Evolutionary conservation across 1,284 basidiomycete species (phyloP).

Genomic region (Malassezia yamatoensis): DNA sequence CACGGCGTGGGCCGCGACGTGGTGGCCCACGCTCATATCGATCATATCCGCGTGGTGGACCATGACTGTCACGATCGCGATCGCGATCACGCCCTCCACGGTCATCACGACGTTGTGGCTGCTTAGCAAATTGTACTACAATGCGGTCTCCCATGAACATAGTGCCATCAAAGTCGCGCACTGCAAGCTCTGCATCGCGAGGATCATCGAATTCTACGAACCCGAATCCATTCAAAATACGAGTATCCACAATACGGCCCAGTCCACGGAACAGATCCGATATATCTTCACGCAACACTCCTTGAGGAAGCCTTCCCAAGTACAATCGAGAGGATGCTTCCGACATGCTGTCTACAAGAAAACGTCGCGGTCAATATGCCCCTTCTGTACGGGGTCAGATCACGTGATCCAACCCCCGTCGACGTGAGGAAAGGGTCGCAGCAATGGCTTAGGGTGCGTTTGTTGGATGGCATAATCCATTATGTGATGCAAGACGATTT

Average conservation of each 20-base stretch:
- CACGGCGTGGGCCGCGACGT: conserved; percentile 31
- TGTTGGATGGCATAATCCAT: no score
- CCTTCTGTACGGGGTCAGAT: neutral
- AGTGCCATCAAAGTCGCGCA: conserved; percentile 42
- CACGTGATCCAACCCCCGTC: neutral
- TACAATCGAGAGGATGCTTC: conserved; percentile 32
- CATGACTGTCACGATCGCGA: conserved; percentile 20
- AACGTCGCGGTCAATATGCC: neutral
- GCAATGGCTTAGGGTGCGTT: neutral
- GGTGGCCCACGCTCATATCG: conserved; percentile 20
- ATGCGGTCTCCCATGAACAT: conserved; percentile 45
- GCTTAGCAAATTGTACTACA: conserved; percentile 42
- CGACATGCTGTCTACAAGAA: neutral
- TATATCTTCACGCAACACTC: conserved; percentile 36
- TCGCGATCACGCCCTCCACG: conserved; percentile 12
- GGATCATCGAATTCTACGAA: conserved; percentile 45
- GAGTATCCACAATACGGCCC: conserved; percentile 32
- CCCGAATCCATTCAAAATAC: conserved; percentile 44
- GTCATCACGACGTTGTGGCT: conserved; percentile 19
- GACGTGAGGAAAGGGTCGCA: neutral
- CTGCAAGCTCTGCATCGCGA: conserved; percentile 44
- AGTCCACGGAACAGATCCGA: conserved; percentile 44
- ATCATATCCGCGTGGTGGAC: conserved; percentile 24
- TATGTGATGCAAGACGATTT: no score
- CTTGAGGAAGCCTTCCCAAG: conserved; percentile 36